Evolutionary conservation across 345 rosid species (phyloP), one percentile per base, ranked within the genome.

Genomic region (Ceriops zippeliana): DNA sequence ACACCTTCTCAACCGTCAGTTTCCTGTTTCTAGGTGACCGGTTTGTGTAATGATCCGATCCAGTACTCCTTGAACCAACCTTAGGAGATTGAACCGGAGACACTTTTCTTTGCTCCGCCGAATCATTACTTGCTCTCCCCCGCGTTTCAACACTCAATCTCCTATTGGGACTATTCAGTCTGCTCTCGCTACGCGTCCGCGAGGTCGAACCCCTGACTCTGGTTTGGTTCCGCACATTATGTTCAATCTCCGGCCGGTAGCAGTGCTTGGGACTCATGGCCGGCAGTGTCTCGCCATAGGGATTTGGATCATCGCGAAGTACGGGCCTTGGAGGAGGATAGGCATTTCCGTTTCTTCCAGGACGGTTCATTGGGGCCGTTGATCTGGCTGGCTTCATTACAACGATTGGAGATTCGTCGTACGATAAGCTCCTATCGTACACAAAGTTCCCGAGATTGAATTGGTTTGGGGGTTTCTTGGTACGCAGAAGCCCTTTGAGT

Each of bases 401-500:
- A n/a, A 86, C 85, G 19, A 86, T 77, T 0, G 91, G 89, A 24
- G 86, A 85, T 65, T 85, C 84, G 19, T 78, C 74, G 32, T 61
- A 69, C 26, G 78, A 32, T 31, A 73, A 69, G 11, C 63, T 61
- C 53, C 66, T 60, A 13, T 89, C 90, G 76, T 75, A 79, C 10
- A 79, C 83, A 62, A 84, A 62, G 77, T 85, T 87, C 60, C 86
- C 76, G 67, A 53, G 74, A 68, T 65, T 74, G 6, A 52, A 46
- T 70, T 70, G 84, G 62, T 30, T 71, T 19, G 79, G 58, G 17
- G 73, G 70, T 61, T 73, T 81, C 52, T 76, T 82, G 26, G 89
- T 73, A 77, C 87, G 98, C 46, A 95, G 69, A n/a, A 95, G 90
- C 57, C 99, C 99, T 82, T 91, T 95, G 35, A 91, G 97, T 69